Evolutionary conservation across 1,284 basidiomycete genomes (phyloP).

Genomic region (Pseudozyma pruni): DNA sequence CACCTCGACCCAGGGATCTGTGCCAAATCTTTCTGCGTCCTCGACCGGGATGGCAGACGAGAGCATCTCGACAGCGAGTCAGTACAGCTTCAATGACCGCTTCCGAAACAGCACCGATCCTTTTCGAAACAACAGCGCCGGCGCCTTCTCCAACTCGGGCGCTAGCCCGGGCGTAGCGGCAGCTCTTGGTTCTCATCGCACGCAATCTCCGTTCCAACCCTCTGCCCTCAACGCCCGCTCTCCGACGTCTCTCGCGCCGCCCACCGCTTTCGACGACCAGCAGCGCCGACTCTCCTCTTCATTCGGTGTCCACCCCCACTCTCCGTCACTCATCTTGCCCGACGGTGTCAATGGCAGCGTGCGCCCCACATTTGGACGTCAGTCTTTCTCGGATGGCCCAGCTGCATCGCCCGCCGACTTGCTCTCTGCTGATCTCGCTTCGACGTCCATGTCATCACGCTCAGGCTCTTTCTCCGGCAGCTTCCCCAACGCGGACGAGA

Average conservation of each 20-base stretch:
- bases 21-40: conserved; percentile 1
- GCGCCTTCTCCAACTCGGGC: conserved; percentile 18
- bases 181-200: conserved; percentile 1
- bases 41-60: conserved; percentile 3
- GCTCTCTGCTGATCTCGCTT: conserved; percentile 11
- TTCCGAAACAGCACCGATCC: conserved; percentile 23
- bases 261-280: conserved; percentile 7
- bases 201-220: conserved; percentile 14
- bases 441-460: conserved; percentile 13
- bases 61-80: not conserved
- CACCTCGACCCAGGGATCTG: not conserved
- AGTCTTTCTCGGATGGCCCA: conserved; percentile 48
- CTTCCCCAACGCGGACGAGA: conserved; percentile 5
- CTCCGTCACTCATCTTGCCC: conserved; percentile 6
- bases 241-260: conserved; percentile 9
- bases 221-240: conserved; percentile 9
- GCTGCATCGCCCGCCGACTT: conserved; percentile 11
- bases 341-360: conserved; percentile 3
- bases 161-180: conserved; percentile 7
- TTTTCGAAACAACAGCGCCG: conserved; percentile 32
- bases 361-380: conserved; percentile 45
- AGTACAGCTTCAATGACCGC: conserved; percentile 18
- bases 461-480: conserved; percentile 31
- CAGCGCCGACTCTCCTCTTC: conserved; percentile 28
- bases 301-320: conserved; percentile 3